A percentile compares a stretch with the other conserved stretches of the same genome.
phyloP scores from a whole-genome alignment of 2,329 filamentous ascomycete species.

The Aspergillus fructus region DNA sequence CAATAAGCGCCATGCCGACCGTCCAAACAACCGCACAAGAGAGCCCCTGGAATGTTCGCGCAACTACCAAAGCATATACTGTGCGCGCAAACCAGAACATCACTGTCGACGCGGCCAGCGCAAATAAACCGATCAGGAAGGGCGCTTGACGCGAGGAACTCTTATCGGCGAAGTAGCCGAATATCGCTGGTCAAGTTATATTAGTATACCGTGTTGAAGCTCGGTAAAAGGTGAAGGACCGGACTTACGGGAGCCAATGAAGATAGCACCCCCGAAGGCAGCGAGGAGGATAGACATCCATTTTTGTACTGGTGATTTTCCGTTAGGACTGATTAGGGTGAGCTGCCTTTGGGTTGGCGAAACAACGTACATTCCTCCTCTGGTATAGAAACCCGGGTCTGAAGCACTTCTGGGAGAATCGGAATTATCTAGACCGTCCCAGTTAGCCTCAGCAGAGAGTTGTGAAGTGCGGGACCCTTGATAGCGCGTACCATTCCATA shows the following conservation, averaged over 20 bases:
- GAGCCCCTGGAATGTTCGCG: slow-evolving; percentile 57
- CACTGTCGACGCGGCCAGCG: slow-evolving; percentile 54
- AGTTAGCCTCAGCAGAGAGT: background rate
- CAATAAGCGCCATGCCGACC: slow-evolving; percentile 57
- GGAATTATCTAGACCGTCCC: slow-evolving; percentile 55
- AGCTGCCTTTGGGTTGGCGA: background rate
- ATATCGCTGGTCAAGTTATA: slow-evolving; percentile 21
- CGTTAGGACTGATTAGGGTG: background rate
- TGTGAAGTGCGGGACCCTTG: too few relatives aligned
- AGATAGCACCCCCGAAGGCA: slow-evolving; percentile 66
- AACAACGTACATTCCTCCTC: slow-evolving; percentile 46
- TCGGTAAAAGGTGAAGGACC: background rate
- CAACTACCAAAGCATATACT: slow-evolving; percentile 49
- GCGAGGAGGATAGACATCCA: slow-evolving; percentile 71
- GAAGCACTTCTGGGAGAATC: slow-evolving; percentile 66
- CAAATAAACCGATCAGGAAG: slow-evolving; percentile 56
- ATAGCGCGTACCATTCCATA: slow-evolving; percentile 34
- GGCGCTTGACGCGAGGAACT: slow-evolving; percentile 53
- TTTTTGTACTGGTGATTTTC: slow-evolving; percentile 54
- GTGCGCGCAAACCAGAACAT: slow-evolving; percentile 54
- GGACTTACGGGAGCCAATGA: slow-evolving; percentile 43
- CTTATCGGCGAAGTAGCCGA: slow-evolving; percentile 51
- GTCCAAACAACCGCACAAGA: slow-evolving; percentile 62
- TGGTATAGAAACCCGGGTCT: slow-evolving; percentile 25
- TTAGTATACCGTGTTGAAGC: background rate